Evolutionary conservation across 73 alveolate species (phyloP).

Genomic region (Urostyla sp.): DNA sequence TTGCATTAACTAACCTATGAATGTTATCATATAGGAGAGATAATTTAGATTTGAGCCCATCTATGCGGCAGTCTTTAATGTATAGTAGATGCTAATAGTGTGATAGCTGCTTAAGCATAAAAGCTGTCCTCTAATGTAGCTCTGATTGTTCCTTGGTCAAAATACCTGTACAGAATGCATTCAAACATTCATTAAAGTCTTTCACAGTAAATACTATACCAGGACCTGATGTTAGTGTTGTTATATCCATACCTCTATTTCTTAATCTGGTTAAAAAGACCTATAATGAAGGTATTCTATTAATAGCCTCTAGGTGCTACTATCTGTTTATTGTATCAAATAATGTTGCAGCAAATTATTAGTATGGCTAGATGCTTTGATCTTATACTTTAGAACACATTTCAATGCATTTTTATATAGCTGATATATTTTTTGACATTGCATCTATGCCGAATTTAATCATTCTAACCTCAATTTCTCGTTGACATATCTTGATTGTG

Average conservation of each 20-base stretch:
- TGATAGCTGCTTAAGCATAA: not conserved
- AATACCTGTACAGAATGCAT: conserved; percentile 46
- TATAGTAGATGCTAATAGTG: conserved; percentile 63
- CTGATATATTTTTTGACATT: not conserved
- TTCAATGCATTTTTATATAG: conserved; percentile 27
- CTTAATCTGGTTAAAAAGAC: conserved; percentile 62
- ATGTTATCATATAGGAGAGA: conserved; percentile 43
- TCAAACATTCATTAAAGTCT: conserved; percentile 69
- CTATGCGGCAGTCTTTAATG: conserved; percentile 45
- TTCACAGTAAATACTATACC: conserved; percentile 66
- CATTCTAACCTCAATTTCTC: conserved; percentile 65
- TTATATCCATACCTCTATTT: conserved; percentile 73
- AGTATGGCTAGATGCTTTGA: conserved; percentile 3
- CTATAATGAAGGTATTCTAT: conserved; percentile 61
- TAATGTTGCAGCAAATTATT: conserved; percentile 63
- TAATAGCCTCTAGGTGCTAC: conserved; percentile 63
- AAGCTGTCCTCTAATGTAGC: conserved; percentile 46
- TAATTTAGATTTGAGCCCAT: conserved; percentile 7
- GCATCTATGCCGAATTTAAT: conserved; percentile 48
- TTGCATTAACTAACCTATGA: conserved; percentile 61
- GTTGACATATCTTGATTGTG: conserved; percentile 11
- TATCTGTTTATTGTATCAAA: conserved; percentile 46
- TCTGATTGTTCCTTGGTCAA: conserved; percentile 62
- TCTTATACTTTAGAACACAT: conserved; percentile 13
- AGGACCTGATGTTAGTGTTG: conserved; percentile 76